Base-by-base conservation (phyloP, 257 asterid genomes). In the Petunia axillaris region DNA sequence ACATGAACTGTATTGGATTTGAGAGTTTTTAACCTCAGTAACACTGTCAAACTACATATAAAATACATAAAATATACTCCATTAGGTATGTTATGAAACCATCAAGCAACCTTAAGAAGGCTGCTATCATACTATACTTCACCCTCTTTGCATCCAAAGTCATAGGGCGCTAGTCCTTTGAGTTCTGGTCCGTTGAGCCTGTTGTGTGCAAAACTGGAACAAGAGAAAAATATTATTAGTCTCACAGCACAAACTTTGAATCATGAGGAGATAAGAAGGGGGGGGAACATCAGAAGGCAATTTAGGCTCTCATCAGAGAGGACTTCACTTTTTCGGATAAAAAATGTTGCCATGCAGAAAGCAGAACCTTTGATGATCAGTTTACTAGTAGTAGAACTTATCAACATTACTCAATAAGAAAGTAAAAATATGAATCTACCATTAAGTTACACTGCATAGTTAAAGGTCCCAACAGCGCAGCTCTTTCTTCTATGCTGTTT, bases 81-180 rank as follows among this genome's bases (percentile, higher is more conserved):
- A 25, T 3, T 70, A 71, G 57, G 14, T 9, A 52, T 52, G 55
- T 52, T 52, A 1, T 52, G 55, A 52, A 2, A 10, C 15, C 63
- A 70, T 35, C 39, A n/a, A 43, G 59, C 73, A 64, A 76, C 14
- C 43, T 67, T 77, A 25, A 1, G n/a, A 53, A 65, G 73, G 67
- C 39, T 66, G 71, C 4, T 68, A 35, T 53, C 68, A 36, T 74
- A 79, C 75, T 53, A 46, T 46, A 43, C 39, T 50, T 64, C 15
- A 4, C 35, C 37, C 41, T 82, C 77, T 89, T 74, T 89, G 94
- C 98, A 94, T 64, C 96, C 97, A 16, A 94, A 94, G 85, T 94
- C 98, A 13, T 92, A 93, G 1, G 94, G 82, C 80, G 88, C 98
- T 89, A 94, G 83, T 62, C 98, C 98, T 79, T 92, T 90, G 89